Evolutionary conservation across 257 asterid species (phyloP).

Genomic region (Echites panduratus): DNA sequence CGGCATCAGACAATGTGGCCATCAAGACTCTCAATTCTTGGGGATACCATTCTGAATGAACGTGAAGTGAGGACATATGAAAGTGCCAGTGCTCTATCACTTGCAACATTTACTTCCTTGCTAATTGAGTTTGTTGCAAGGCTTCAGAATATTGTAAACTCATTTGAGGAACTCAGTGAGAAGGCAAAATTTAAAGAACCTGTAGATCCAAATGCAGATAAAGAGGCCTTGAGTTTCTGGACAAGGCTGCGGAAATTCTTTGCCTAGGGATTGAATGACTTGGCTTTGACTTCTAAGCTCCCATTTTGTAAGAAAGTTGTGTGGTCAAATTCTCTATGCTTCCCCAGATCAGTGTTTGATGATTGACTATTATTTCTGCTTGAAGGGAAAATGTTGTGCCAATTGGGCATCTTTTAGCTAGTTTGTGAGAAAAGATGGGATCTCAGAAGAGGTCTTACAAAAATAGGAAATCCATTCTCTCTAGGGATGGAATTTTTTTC

Average conservation of each 20-base stretch:
- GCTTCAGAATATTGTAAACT: constrained; percentile 72
- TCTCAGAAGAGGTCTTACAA: too few relatives aligned
- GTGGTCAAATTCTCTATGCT: background rate
- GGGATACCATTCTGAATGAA: constrained; percentile 58
- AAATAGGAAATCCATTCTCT: too few relatives aligned
- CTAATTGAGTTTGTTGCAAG: constrained; percentile 90
- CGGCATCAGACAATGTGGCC: constrained; percentile 82
- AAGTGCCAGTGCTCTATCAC: constrained; percentile 90
- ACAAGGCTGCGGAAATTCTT: constrained; percentile 27
- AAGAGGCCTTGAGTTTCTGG: constrained; percentile 33
- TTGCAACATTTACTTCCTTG: constrained; percentile 72
- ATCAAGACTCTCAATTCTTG: constrained; percentile 76
- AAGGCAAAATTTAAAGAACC: constrained; percentile 73
- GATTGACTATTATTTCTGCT: too few relatives aligned
- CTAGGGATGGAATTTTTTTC: too few relatives aligned
- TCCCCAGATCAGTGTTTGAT: background rate
- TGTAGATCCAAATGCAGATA: constrained; percentile 20
- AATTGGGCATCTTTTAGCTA: too few relatives aligned
- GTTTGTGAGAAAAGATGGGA: too few relatives aligned
- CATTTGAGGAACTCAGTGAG: constrained; percentile 65
- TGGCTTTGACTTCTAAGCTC: background rate
- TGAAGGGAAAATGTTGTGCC: too few relatives aligned
- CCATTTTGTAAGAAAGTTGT: background rate
- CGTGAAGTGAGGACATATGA: constrained; percentile 79
- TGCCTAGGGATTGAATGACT: constrained; percentile 28